Percentiles rank a stretch among this genome's conserved stretches.
Evolutionary conservation across 345 rosid genomes (phyloP).

Genomic region (Salix purpurea): DNA sequence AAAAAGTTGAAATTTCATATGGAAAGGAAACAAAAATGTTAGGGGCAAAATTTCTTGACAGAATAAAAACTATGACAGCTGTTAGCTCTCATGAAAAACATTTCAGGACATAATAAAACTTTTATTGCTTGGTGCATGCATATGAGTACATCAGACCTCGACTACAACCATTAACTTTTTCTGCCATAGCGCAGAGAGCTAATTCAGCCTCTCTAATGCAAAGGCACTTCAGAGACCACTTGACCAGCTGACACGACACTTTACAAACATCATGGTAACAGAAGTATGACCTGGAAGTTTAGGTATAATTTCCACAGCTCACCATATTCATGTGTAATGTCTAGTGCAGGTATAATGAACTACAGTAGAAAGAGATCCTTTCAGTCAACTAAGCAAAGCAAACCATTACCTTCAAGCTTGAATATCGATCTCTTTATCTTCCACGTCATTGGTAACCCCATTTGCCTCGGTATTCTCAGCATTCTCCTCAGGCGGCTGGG

Average conservation of each 20-base stretch:
- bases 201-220: neutral
- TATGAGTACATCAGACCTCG: neutral
- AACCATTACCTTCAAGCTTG: conserved; percentile 44
- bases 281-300: neutral
- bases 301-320: neutral
- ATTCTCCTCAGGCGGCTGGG: conserved; percentile 69
- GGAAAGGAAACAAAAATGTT: neutral
- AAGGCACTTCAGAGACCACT: neutral
- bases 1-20: neutral
- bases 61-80: neutral
- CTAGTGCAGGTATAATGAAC: neutral
- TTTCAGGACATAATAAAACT: neutral
- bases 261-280: neutral
- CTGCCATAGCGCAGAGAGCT: neutral
- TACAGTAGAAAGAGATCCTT: neutral
- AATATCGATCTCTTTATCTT: conserved; percentile 45
- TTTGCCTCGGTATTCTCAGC: conserved; percentile 48
- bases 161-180: neutral
- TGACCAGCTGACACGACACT: neutral
- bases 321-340: neutral
- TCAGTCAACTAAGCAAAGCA: neutral
- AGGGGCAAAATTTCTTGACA: neutral
- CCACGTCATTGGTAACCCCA: conserved; percentile 41
- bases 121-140: neutral
- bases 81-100: neutral